Conservation (phyloP, 768 basidiomycete genomes). For the Steccherinum ochraceum region DNA sequence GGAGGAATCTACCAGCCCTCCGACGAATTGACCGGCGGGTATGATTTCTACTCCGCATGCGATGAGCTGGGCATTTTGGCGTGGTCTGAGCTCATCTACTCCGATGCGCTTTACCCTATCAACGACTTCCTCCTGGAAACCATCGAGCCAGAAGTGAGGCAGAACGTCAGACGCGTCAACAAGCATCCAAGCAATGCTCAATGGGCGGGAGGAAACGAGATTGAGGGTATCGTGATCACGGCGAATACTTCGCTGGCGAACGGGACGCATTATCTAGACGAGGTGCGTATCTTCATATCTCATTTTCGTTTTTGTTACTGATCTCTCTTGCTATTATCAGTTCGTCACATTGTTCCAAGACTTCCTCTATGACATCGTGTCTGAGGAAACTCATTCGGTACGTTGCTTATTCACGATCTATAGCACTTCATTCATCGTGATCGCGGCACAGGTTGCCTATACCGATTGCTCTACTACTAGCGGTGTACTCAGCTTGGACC, state of each 20-base stretch:
- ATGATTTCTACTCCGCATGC: slow-evolving; percentile 51
- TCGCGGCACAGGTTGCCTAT: slow-evolving; percentile 41
- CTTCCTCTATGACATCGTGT: slow-evolving; percentile 41
- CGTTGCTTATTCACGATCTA: slow-evolving; percentile 4
- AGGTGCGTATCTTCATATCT: slow-evolving; percentile 26
- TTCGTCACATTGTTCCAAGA: slow-evolving; percentile 47
- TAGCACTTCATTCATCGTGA: background rate
- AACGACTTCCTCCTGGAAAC: slow-evolving; percentile 46
- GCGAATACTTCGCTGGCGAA: slow-evolving; percentile 32
- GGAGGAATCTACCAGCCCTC: slow-evolving; percentile 36
- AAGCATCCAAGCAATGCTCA: slow-evolving; percentile 51
- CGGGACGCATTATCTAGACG: slow-evolving; percentile 42
- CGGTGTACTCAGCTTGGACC: slow-evolving; percentile 51
- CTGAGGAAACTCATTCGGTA: slow-evolving; percentile 45
- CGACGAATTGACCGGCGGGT: slow-evolving; percentile 34
- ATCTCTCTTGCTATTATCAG: slow-evolving; percentile 18
- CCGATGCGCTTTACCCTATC: slow-evolving; percentile 49
- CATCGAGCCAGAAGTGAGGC: slow-evolving; percentile 47
- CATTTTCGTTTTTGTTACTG: background rate
- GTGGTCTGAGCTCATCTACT: slow-evolving; percentile 60
- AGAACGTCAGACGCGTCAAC: slow-evolving; percentile 51
- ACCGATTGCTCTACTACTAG: slow-evolving; percentile 55
- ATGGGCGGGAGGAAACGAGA: slow-evolving; percentile 59
- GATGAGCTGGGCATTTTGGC: slow-evolving; percentile 56
- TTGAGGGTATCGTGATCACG: slow-evolving; percentile 43